A percentile compares a stretch with the other conserved stretches of the same genome.
Conservation (phyloP, 306 rosid genomes). For the Cercis canadensis region DNA sequence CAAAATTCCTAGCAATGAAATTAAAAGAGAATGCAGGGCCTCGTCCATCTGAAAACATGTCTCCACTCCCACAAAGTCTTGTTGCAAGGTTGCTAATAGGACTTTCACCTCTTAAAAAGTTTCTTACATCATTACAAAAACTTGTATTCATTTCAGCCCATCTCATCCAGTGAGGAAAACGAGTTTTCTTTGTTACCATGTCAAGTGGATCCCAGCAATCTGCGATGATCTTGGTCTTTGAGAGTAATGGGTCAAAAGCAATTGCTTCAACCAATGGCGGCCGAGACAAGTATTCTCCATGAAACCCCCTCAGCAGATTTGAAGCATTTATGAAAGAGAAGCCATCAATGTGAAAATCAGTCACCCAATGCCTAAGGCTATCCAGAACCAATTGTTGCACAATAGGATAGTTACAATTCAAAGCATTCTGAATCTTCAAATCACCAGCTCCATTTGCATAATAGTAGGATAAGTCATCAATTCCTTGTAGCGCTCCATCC, state of each 20-base stretch:
- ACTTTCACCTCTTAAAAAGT: conserved; percentile 74
- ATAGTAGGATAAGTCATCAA: conserved; percentile 74
- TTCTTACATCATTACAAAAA: conserved; percentile 67
- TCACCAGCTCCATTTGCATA: conserved; percentile 38
- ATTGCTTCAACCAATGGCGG: conserved; percentile 92
- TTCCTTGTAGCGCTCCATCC: conserved; percentile 73
- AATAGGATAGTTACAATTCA: conserved; percentile 83
- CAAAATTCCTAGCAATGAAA: conserved; percentile 61
- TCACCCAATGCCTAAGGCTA: conserved; percentile 83
- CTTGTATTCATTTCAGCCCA: conserved; percentile 89
- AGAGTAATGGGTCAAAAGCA: conserved; percentile 81
- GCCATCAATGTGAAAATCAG: conserved; percentile 91
- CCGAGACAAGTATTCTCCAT: conserved; percentile 72
- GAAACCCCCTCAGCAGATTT: conserved; percentile 59
- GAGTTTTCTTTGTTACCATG: conserved; percentile 50
- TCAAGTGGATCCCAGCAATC: conserved; percentile 76
- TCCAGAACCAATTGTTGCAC: conserved; percentile 82
- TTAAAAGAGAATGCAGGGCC: conserved; percentile 91
- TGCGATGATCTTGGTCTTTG: conserved; percentile 81
- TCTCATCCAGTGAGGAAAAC: conserved; percentile 94
- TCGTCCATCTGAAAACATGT: conserved; percentile 70
- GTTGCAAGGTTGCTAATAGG: conserved; percentile 85
- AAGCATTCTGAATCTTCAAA: conserved; percentile 46
- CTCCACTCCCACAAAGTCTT: conserved; percentile 93
- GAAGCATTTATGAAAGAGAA: conserved; percentile 90